Base-by-base conservation (phyloP, 345 rosid genomes). In the Gossypium mustelinum region DNA sequence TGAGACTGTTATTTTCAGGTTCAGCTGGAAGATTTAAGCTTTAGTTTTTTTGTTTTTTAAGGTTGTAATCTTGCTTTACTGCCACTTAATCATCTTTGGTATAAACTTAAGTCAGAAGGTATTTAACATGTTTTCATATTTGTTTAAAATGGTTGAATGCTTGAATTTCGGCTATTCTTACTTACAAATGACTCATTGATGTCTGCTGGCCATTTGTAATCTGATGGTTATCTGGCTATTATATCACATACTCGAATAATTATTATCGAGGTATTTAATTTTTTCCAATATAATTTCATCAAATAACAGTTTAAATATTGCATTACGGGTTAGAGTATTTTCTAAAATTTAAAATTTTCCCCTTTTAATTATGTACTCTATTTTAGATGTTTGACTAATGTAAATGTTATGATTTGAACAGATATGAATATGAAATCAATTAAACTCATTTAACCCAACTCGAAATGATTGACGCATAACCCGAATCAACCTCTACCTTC, bases 1-100 rank as follows among this genome's bases (percentile, higher is more conserved):
- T 54, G 25, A 25, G 75, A 79, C 47, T 11, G 52, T 48, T 80
- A 43, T 67, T 57, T 75, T 43, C 29, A 58, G 75, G 54, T 62
- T 39, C 27, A 72, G 70, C 72, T 50, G 74, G 61, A 52, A 51
- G 39, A 18, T 57, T 76, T 29, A 64, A n/a, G 43, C 45, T 61
- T 63, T 54, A 43, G 1, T n/a, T 51, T 34, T 34, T 34, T 34
- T 5, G 41, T 34, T 34, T 34, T 39, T 60, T 60, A n/a, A 67
- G 45, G 47, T 60, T 58, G 62, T 65, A 44, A 51, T 45, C 78
- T 65, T 75, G 14, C 16, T 44, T n/a, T 18, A 52, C 54, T 43
- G 65, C 52, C 25, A 8, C 25, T 67, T 67, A n/a, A 60, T 67
- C 29, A 34, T 67, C 29, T 73, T 59, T 61, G 52, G 24, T 52